Base-by-base conservation (phyloP, 306 rosid species). In the Dalbergia cochinchinensis region DNA sequence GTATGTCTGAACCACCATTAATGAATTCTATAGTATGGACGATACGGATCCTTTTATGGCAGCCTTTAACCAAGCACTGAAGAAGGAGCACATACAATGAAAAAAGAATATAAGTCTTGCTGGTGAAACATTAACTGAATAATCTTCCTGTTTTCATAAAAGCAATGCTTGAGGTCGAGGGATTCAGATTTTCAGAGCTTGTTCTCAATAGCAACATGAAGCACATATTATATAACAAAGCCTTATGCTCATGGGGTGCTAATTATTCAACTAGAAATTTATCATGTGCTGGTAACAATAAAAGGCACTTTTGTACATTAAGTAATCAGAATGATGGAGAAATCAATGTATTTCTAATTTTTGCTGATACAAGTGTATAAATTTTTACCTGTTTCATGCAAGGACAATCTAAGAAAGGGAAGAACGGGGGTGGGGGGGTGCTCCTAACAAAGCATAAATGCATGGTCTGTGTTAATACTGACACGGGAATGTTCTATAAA, bases 31-130 rank as follows among this genome's bases (percentile, higher is more conserved):
- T 91, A 39, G 98, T 95, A 57, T 92, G 99, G 78, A 95, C 85
- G 14, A 95, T 80, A 11, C 98, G 95, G 51, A 95, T 87, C 81
- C 99, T 90, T 90, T 81, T 91, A 85, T 95, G 99, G 84, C 98
- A 91, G 73, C 99, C 98, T 86, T 92, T 95, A 48, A 94, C 99
- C 85, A 95, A 90, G 75, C 97, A 92, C 98, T 95, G 55, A 72
- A 57, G 73, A 71, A 76, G 16, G 68, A 80, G 68, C 55, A 31
- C 55, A 73, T 3, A 16, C 12, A 69, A 74, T 22, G 13, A 62
- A 55, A 18, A 39, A 4, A 34, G 15, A 69, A 7, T n/a, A 13
- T 42, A 75, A 70, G 57, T 64, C 61, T 73, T 41, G 12, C 54
- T 8, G 42, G 54, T 59, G 70, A 51, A 74, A 72, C 41, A 41